These are phyloP conservation scores for Monilinia laxa DNA, from an alignment of 2,329 filamentous ascomycete species.

Conservation along the genomic window DNA sequence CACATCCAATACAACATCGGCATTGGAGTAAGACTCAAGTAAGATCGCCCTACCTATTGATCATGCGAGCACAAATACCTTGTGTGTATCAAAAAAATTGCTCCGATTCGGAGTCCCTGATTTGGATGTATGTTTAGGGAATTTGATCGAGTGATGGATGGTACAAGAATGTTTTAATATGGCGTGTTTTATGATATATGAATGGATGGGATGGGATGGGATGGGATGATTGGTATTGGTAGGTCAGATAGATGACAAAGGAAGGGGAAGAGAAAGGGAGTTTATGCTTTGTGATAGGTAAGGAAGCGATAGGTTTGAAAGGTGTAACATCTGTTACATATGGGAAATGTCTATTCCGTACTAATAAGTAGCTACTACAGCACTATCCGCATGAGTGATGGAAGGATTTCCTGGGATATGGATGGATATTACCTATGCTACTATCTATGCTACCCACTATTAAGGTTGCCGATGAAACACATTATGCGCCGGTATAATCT, in stretches of 20 bases:
- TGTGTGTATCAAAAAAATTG: neutral
- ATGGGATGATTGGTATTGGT: too few relatives aligned
- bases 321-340: neutral
- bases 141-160: conserved; percentile 14
- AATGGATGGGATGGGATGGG: neutral
- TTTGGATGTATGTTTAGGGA: neutral
- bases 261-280: neutral
- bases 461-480: conserved; percentile 18
- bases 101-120: neutral
- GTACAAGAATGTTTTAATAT: neutral
- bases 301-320: too few relatives aligned
- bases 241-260: neutral
- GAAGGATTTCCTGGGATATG: too few relatives aligned
- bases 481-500: conserved; percentile 16
- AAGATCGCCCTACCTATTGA: conserved; percentile 9
- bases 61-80: conserved; percentile 9
- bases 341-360: too few relatives aligned
- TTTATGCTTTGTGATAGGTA: neutral
- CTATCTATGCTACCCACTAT: neutral
- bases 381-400: too few relatives aligned
- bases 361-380: too few relatives aligned
- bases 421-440: too few relatives aligned
- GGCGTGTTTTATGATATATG: conserved; percentile 18
- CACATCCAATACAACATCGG: conserved; percentile 6
- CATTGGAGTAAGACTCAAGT: conserved; percentile 2